A percentile compares a stretch with the other conserved stretches of the same genome.
phyloP scores from a whole-genome alignment of 2,329 filamentous ascomycete species.

The Coniochaeta ligniaria region DNA sequence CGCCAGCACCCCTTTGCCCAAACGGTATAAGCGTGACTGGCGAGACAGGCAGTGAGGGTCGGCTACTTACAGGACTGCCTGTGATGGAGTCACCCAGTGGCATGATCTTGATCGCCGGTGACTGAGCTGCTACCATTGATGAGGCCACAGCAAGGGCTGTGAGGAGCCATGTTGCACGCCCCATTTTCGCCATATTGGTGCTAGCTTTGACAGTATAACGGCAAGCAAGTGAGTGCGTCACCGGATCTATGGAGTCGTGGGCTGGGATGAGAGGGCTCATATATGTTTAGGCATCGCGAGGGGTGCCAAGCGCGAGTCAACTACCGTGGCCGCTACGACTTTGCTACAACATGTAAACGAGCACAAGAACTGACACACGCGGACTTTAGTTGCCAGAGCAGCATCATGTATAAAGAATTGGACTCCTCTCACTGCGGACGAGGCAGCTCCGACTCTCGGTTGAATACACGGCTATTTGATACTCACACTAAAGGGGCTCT shows the following conservation, averaged over 20 bases:
- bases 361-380: too few species aligned
- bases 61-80: constrained; percentile 12
- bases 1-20: constrained; percentile 22
- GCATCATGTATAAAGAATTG: background rate
- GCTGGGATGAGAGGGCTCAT: background rate
- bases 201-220: background rate
- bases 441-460: background rate
- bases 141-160: background rate
- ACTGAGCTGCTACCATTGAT: background rate
- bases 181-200: background rate
- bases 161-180: background rate
- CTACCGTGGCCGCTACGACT: too few species aligned
- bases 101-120: constrained; percentile 10
- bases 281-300: background rate
- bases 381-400: too few species aligned
- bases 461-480: constrained; percentile 1
- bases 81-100: constrained; percentile 19
- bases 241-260: background rate
- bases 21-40: background rate
- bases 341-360: too few species aligned
- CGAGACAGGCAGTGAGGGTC: too few species aligned
- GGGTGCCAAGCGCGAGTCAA: too few species aligned
- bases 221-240: background rate
- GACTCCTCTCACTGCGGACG: constrained; percentile 1
- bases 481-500: background rate